Evolutionary conservation across 2,329 filamentous ascomycete genomes (phyloP), one percentile per base, ranked within the genome.

Genomic region (Rosellinia necatrix): DNA sequence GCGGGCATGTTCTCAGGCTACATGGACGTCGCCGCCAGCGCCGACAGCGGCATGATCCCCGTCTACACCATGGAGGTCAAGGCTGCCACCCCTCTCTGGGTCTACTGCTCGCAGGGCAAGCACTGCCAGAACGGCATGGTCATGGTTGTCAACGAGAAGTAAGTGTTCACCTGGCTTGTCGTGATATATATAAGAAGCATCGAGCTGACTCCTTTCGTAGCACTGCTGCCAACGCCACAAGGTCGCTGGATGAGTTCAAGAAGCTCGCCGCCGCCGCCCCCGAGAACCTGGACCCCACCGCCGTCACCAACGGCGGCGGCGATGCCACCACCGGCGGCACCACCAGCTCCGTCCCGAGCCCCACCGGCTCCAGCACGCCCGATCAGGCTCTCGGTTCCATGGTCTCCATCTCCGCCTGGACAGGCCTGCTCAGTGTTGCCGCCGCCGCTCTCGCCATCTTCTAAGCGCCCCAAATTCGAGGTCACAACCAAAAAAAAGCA

Each of bases 81-180:
- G 68, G 79, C 85, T 72, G 83, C 80, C 40, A 87, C 81, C 52
- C 90, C 90, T 25, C 78, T 92, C 62, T 94, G 90, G 89, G 76
- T 90, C 62, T 93, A 88, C 80, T 93, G 90, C 75, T 85, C 84
- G 25, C 87, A 91, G 72, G 85, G 71, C 41, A 83, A 80, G 68
- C 90, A 94, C 76, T 94, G 90, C 74, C 83, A 91, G 72, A 75
- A 70, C 43, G 88, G 88, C 59, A 92, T 92, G 87, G 80, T 82
- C 54, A 87, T 90, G 76, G 88, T 90, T 27, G 86, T 92, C 70
- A 92, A 92, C 73, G 84, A 84, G 75, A 79, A 87, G 86, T 89
- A 74, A 17, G 15, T 4, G 9, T 8, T n/a, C 3, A 43, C n/a
- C 19, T 1, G 15, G n/a, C 6, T 29, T 60, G 64, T 62, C n/a